Base-by-base conservation (phyloP, 257 asterid species). In the Fraxinus pennsylvanica region DNA sequence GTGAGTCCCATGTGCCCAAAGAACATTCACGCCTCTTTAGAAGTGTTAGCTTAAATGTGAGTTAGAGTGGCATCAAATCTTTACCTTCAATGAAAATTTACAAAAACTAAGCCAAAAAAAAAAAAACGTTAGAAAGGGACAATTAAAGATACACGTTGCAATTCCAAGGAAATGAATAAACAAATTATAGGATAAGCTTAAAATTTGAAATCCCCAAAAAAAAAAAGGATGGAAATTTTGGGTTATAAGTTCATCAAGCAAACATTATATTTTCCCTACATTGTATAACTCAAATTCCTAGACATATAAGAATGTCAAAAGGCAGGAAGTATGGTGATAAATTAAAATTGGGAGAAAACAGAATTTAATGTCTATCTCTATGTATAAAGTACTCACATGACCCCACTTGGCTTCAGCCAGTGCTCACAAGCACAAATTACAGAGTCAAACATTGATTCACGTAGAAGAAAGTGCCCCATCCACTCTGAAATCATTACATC, bases 371-470 rank as follows among this genome's bases (percentile, higher is more conserved):
- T 63, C 59, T 29, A 36, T 72, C 21, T 19, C 66, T 2, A 19
- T 33, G n/a, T 21, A 76, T 63, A 38, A 59, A 35, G 54, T 29
- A 88, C 99, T 91, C 76, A 96, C 98, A 93, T 96, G 81, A 92
- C 90, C 79, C 99, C 99, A 78, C 84, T 84, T 32, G 97, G 93
- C 76, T 90, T 92, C 87, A 96, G 84, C 99, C 99, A 93, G 75
- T 88, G 92, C 74, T 93, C 98, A 73, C 99, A 95, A 27, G 98
- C 99, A 61, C 83, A 92, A 76, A 93, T 86, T 68, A 96, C 98
- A 5, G 99, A 93, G 84, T 96, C 99, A 19, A 96, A 88, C 99
- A 96, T 96, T n/a, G 99, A 96, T 81, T 96, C 99, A 22, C 99
- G 97, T 41, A 93, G 91, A 83, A 96, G 96, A 85, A 96, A 96